phyloP scores from a whole-genome alignment of 2,329 filamentous ascomycete genomes.

The Pseudocercospora eumusae region DNA sequence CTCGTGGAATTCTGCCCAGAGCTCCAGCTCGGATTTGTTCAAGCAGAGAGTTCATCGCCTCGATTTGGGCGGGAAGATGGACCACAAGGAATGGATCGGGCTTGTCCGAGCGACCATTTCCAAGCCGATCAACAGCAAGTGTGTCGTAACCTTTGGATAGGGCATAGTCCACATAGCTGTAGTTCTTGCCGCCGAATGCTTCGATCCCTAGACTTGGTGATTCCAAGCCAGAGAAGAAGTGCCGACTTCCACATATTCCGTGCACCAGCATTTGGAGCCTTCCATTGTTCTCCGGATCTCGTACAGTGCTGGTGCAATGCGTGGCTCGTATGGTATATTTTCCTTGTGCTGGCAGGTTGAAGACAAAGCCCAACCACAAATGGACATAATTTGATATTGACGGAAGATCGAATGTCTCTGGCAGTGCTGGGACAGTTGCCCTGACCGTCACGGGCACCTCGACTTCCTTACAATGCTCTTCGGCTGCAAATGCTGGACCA shows the following conservation, averaged over 20 bases:
- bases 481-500: not conserved
- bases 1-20: not conserved
- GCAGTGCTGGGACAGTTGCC: not conserved
- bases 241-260: slow-evolving; percentile 6
- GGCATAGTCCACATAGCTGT: slow-evolving; percentile 10
- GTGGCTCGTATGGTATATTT: slow-evolving; percentile 11
- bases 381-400: slow-evolving; percentile 2
- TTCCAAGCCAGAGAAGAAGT: slow-evolving; percentile 3
- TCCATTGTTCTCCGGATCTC: slow-evolving; percentile 6
- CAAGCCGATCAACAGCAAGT: slow-evolving; percentile 9
- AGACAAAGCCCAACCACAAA: not conserved
- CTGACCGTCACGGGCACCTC: not conserved
- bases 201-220: not conserved
- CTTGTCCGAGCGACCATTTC: slow-evolving; percentile 5
- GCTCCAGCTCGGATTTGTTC: slow-evolving; percentile 1
- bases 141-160: slow-evolving; percentile 10
- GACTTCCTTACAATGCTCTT: not conserved
- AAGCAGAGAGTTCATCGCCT: slow-evolving; percentile 13
- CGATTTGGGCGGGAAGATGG: slow-evolving; percentile 9
- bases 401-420: slow-evolving; percentile 1
- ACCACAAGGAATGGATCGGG: slow-evolving; percentile 5
- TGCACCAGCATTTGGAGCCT: slow-evolving; percentile 3
- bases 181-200: slow-evolving; percentile 2
- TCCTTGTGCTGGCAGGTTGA: slow-evolving; percentile 4
- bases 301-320: slow-evolving; percentile 1